These are phyloP conservation scores for Colletotrichum agaves DNA, from an alignment of 2,329 filamentous ascomycete genomes.

Conservation along the genomic window DNA sequence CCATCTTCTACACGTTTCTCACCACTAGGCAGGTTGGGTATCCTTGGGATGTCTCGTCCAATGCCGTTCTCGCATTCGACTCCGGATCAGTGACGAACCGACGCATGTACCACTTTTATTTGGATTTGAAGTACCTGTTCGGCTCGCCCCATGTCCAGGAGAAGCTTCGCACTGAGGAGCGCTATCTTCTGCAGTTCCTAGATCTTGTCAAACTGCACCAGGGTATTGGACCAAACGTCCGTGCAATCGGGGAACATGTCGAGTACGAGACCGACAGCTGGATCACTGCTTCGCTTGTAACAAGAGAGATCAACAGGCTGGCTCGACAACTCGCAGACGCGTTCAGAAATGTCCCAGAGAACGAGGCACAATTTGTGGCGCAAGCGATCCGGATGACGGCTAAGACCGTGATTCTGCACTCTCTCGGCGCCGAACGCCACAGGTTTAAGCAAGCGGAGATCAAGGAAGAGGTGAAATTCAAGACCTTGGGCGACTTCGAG, in stretches of 20 bases:
- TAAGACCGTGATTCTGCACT: constrained; percentile 87
- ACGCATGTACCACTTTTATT: constrained; percentile 97
- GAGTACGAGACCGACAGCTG: constrained; percentile 98
- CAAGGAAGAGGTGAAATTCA: constrained; percentile 87
- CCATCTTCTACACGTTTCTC: constrained; percentile 96
- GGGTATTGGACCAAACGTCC: constrained; percentile 93
- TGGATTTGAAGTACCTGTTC: constrained; percentile 92
- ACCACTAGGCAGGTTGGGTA: constrained; percentile 96
- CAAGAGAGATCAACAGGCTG: constrained; percentile 92
- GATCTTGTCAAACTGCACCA: constrained; percentile 97
- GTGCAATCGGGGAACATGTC: constrained; percentile 93
- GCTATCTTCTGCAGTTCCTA: constrained; percentile 93
- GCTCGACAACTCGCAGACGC: constrained; percentile 90
- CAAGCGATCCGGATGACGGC: constrained; percentile 79
- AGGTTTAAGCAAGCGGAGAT: constrained; percentile 90
- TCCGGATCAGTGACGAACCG: constrained; percentile 94
- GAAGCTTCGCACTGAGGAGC: constrained; percentile 81
- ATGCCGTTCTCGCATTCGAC: constrained; percentile 90
- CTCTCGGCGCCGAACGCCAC: constrained; percentile 86
- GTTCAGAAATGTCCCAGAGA: constrained; percentile 76
- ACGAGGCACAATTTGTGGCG: constrained; percentile 73
- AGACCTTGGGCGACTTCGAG: constrained; percentile 79
- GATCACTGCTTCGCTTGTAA: constrained; percentile 96
- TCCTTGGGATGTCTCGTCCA: constrained; percentile 86
- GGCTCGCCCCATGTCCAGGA: constrained; percentile 89